Evolutionary conservation across 2,329 filamentous ascomycete species (phyloP).

Genomic region (Aspergillus hiratsukae): DNA sequence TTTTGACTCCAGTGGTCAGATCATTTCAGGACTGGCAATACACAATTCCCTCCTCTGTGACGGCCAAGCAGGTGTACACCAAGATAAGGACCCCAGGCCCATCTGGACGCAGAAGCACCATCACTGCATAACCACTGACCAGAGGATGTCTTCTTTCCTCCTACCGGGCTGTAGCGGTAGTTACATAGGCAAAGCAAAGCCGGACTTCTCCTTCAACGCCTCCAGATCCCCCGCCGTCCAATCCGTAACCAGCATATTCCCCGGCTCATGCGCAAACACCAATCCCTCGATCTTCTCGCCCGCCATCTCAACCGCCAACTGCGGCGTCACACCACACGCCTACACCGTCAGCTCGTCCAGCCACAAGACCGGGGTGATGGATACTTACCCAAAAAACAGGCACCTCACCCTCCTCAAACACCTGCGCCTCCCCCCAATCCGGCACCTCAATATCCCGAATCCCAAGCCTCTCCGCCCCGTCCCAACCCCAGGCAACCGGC

Average conservation of each 20-base stretch:
- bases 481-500: slow-evolving; percentile 45
- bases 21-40: too few species aligned
- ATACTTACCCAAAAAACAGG: slow-evolving; percentile 29
- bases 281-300: slow-evolving; percentile 45
- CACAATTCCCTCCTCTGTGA: too few species aligned
- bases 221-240: slow-evolving; percentile 38
- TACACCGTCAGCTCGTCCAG: slow-evolving; percentile 47
- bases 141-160: too few species aligned
- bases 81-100: too few species aligned
- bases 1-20: too few species aligned
- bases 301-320: slow-evolving; percentile 58
- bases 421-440: slow-evolving; percentile 54
- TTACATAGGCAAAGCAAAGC: background rate
- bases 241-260: slow-evolving; percentile 60
- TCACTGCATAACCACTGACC: too few species aligned
- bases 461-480: slow-evolving; percentile 49
- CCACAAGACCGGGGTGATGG: background rate
- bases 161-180: background rate
- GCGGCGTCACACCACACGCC: slow-evolving; percentile 64
- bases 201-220: slow-evolving; percentile 3
- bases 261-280: slow-evolving; percentile 59
- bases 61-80: too few species aligned
- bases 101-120: too few species aligned
- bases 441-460: slow-evolving; percentile 50
- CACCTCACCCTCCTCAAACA: slow-evolving; percentile 35